Conservation (phyloP, 768 basidiomycete species). For the Paxillus rubicundulus region DNA sequence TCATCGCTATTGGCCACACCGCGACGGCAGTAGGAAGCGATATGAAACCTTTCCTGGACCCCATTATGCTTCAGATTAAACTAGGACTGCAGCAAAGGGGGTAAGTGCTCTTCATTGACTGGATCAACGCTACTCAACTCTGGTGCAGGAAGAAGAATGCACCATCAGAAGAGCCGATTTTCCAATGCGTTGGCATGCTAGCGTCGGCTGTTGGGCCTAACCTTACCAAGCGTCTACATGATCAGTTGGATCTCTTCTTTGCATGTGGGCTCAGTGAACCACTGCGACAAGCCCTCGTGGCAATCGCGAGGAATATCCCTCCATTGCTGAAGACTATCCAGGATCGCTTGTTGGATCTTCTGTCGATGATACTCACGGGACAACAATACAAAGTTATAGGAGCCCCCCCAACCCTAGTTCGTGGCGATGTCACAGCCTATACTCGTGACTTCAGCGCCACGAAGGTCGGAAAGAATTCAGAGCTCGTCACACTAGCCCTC, state of each 20-base stretch:
- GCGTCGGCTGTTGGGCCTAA: conserved; percentile 94
- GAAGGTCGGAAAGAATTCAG: conserved; percentile 59
- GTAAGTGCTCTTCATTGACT: conserved; percentile 39
- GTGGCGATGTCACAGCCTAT: conserved; percentile 48
- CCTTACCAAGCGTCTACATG: conserved; percentile 92
- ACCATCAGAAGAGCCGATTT: conserved; percentile 91
- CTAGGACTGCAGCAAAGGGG: conserved; percentile 84
- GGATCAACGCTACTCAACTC: conserved; percentile 2
- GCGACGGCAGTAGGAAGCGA: conserved; percentile 89
- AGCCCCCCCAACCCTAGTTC: conserved; percentile 63
- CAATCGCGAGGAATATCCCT: conserved; percentile 83
- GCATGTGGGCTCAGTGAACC: conserved; percentile 90
- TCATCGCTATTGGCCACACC: conserved; percentile 94
- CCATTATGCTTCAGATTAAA: conserved; percentile 87
- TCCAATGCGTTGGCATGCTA: conserved; percentile 97
- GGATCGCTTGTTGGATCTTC: conserved; percentile 86
- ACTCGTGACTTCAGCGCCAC: conserved; percentile 53
- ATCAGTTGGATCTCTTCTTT: conserved; percentile 96
- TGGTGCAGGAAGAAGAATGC: conserved; percentile 75
- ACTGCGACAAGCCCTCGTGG: conserved; percentile 76
- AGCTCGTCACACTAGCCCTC: conserved; percentile 78
- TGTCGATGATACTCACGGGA: conserved; percentile 79
- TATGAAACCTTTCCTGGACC: conserved; percentile 94
- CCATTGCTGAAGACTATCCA: conserved; percentile 91
- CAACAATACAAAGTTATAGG: conserved; percentile 87